Evolutionary conservation across 169 alveolate species (phyloP).

Genomic region (Cryptosporidium ryanae): DNA sequence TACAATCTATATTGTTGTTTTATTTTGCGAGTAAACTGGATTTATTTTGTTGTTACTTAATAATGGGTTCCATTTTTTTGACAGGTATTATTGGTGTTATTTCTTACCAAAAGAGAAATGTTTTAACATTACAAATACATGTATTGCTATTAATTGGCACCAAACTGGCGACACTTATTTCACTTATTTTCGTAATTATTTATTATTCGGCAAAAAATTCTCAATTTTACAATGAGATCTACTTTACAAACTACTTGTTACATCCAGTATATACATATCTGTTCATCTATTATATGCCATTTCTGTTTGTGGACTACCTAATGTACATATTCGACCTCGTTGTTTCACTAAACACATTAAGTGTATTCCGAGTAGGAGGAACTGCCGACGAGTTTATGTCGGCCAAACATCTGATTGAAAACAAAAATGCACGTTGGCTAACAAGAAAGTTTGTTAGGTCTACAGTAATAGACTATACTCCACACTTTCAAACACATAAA

Average conservation of each 20-base stretch:
- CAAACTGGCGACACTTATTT: background rate
- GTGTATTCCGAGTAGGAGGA: conserved; percentile 18
- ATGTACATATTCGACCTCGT: background rate
- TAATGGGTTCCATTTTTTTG: background rate
- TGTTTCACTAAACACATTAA: conserved; percentile 9
- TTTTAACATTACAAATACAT: conserved; percentile 1
- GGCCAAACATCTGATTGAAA: background rate
- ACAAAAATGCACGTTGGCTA: conserved; percentile 1
- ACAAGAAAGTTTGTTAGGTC: conserved; percentile 14
- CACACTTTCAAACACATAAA: conserved; percentile 12
- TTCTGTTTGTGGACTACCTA: background rate
- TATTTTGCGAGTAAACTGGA: background rate
- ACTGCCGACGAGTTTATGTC: conserved; percentile 9
- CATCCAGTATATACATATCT: conserved; percentile 5
- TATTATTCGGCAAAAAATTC: conserved; percentile 1
- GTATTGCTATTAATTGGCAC: background rate
- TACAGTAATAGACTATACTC: conserved; percentile 1
- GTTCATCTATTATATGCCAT: background rate
- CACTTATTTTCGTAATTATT: background rate
- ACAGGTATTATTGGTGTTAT: conserved; percentile 2
- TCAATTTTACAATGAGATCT: background rate
- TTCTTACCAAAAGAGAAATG: conserved; percentile 2
- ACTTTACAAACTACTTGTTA: background rate
- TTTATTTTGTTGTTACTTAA: background rate
- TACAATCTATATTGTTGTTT: background rate